Conservation (phyloP, 495 filamentous ascomycete species). For the Aspergillus nanangensis region DNA sequence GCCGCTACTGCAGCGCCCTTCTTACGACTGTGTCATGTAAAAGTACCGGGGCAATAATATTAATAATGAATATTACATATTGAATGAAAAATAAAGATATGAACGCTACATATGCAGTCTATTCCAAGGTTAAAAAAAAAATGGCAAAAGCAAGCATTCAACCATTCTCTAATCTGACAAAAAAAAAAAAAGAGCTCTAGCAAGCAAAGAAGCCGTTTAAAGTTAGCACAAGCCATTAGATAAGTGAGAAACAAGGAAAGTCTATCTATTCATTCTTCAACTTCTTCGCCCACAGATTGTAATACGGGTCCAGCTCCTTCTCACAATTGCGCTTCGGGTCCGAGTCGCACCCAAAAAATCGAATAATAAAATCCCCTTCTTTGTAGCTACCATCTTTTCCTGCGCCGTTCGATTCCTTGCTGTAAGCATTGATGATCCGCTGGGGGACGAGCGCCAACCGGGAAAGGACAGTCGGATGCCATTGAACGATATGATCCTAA, state of each 20-base stretch:
- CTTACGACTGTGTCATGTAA: background rate
- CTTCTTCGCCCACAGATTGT: slow-evolving; percentile 40
- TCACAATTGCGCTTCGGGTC: slow-evolving; percentile 59
- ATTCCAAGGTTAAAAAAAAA: background rate
- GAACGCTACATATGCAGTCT: background rate
- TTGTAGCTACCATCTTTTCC: slow-evolving; percentile 42
- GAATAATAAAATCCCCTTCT: slow-evolving; percentile 86
- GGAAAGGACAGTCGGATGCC: slow-evolving; percentile 96
- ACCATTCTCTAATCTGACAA: background rate
- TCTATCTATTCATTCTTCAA: slow-evolving; percentile 14
- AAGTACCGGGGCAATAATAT: background rate
- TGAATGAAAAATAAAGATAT: background rate
- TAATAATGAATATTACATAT: background rate
- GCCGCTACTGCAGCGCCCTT: too few relatives aligned
- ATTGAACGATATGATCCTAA: slow-evolving; percentile 89
- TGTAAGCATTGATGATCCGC: slow-evolving; percentile 73
- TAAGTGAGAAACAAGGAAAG: too few relatives aligned
- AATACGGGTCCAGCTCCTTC: slow-evolving; percentile 58
- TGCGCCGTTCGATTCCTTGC: slow-evolving; percentile 39
- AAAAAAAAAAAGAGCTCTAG: background rate
- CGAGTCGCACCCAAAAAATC: slow-evolving; percentile 67
- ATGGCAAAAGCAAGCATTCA: background rate
- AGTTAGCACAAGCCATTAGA: background rate
- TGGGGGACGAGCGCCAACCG: slow-evolving; percentile 84
- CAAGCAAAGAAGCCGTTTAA: background rate